Conservation (phyloP, 768 basidiomycete genomes). For the Pleurotus tuoliensis region DNA sequence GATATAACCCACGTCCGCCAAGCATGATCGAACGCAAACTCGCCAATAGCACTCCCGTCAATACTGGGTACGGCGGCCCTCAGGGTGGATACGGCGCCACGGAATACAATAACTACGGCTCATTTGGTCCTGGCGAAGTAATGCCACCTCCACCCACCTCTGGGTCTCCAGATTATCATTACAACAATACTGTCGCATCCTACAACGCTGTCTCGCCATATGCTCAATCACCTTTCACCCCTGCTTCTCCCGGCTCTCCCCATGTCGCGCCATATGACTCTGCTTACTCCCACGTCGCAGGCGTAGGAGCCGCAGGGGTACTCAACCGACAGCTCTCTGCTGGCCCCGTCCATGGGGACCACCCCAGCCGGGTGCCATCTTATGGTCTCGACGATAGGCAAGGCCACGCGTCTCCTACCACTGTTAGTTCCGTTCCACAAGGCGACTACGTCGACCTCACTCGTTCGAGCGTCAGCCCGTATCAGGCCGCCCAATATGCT, state of each 20-base stretch:
- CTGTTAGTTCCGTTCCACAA: constrained; percentile 16
- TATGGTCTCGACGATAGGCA: neutral
- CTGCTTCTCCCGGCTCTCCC: neutral
- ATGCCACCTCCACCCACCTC: neutral
- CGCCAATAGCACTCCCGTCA: constrained; percentile 18
- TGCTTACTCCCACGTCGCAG: neutral
- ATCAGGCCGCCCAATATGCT: constrained; percentile 71
- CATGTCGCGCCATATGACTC: neutral
- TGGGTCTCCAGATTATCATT: neutral
- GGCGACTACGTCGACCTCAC: constrained; percentile 60
- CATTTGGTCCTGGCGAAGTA: constrained; percentile 1
- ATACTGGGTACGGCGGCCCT: neutral
- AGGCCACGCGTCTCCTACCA: neutral
- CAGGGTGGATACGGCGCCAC: neutral
- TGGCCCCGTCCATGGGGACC: neutral
- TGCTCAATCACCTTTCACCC: constrained; percentile 1
- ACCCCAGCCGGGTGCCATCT: neutral
- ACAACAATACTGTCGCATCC: neutral
- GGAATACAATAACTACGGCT: neutral
- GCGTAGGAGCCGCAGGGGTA: neutral
- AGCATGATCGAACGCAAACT: constrained; percentile 56
- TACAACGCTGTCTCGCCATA: constrained; percentile 3
- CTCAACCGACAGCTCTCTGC: neutral
- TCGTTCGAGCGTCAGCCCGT: constrained; percentile 69
- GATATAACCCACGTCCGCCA: constrained; percentile 57